Conservation (phyloP, 768 basidiomycete species). For the Mycena maculata region DNA sequence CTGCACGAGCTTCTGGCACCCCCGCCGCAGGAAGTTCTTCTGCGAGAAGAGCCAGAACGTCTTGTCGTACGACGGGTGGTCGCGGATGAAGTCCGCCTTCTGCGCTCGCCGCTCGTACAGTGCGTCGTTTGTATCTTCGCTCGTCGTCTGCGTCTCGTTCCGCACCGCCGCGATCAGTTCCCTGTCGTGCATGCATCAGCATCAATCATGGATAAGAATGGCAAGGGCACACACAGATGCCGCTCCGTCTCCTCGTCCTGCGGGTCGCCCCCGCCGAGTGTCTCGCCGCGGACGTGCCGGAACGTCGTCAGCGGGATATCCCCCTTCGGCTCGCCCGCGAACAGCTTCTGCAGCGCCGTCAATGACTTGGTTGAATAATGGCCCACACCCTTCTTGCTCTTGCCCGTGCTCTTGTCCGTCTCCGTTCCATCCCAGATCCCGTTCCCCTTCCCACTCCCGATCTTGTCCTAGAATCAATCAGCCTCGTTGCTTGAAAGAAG, state of each 20-base stretch:
- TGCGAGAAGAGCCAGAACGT: constrained; percentile 92
- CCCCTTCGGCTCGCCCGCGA: constrained; percentile 65
- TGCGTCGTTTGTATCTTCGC: constrained; percentile 70
- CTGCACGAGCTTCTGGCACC: constrained; percentile 86
- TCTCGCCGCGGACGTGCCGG: constrained; percentile 52
- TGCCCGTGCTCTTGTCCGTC: no score
- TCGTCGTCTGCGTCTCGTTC: constrained; percentile 55
- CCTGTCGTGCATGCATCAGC: constrained; percentile 48
- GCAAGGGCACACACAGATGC: constrained; percentile 67
- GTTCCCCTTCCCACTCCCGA: not conserved
- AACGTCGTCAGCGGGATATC: constrained; percentile 73
- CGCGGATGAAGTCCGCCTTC: constrained; percentile 88
- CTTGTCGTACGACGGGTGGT: constrained; percentile 91
- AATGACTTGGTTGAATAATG: constrained; percentile 71
- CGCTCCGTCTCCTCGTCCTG: constrained; percentile 76
- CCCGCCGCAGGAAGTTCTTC: constrained; percentile 73
- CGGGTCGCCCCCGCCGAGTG: constrained; percentile 36
- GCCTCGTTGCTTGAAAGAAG: not conserved
- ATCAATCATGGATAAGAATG: not conserved
- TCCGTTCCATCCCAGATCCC: not conserved
- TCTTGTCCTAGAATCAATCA: constrained; percentile 31
- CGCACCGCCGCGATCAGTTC: constrained; percentile 77
- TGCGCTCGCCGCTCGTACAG: constrained; percentile 77
- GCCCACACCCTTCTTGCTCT: constrained; percentile 29
- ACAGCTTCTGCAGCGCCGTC: constrained; percentile 71